Conservation (phyloP, 108 stramenopile species). For the Nannochloropsis granulata region DNA sequence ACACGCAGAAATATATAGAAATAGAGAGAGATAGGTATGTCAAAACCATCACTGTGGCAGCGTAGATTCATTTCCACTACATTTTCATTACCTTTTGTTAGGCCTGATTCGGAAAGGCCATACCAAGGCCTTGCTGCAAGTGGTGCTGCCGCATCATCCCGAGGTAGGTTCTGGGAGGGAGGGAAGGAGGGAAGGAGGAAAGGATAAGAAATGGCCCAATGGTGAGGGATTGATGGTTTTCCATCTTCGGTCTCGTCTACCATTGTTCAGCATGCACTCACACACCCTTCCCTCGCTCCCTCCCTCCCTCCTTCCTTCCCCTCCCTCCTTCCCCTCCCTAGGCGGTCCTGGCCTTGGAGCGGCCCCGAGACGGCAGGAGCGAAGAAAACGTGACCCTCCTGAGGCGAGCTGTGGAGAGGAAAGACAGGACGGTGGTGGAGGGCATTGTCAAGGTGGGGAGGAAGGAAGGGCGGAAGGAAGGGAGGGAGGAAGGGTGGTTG, state of each 20-base stretch:
- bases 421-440: not conserved
- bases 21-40: too few species aligned
- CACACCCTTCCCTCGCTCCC: not conserved
- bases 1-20: too few species aligned
- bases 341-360: not conserved
- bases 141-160: not conserved
- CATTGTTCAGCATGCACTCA: not conserved
- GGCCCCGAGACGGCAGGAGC: not conserved
- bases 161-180: not conserved
- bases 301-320: not conserved
- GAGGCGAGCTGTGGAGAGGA: not conserved
- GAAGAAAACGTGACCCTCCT: not conserved
- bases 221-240: too few species aligned
- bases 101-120: not conserved
- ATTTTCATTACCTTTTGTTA: not conserved
- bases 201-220: too few species aligned
- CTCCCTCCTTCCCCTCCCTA: not conserved
- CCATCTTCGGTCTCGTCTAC: not conserved
- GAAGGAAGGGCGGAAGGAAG: not conserved
- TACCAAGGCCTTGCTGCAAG: not conserved
- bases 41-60: too few species aligned
- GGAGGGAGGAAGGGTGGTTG: not conserved
- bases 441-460: not conserved
- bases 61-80: too few species aligned
- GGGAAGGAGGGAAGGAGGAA: not conserved